phyloP scores from a whole-genome alignment of 2,329 filamentous ascomycete species.

The Paecilomyces sp. region DNA sequence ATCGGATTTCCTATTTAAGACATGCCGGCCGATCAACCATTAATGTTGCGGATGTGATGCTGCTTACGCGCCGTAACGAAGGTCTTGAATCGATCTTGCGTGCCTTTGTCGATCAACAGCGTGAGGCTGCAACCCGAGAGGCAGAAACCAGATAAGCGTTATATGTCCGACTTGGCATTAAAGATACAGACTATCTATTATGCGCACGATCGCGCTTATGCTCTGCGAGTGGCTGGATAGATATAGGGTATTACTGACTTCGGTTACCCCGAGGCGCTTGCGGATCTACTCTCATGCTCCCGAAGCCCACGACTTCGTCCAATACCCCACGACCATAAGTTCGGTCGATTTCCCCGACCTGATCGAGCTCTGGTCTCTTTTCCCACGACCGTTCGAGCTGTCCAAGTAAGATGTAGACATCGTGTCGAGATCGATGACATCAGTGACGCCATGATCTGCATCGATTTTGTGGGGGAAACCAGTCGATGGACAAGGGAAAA shows the following conservation, averaged over 20 bases:
- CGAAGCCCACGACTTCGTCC: not conserved
- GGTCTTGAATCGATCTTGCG: conserved; percentile 68
- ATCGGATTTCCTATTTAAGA: conserved; percentile 40
- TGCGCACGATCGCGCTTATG: not conserved
- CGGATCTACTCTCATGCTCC: not conserved
- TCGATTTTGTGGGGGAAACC: not conserved
- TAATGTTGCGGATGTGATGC: conserved; percentile 77
- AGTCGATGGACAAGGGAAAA: not conserved
- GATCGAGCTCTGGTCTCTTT: not conserved
- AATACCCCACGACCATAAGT: not conserved
- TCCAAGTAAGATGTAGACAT: not conserved
- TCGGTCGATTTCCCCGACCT: not conserved
- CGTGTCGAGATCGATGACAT: not conserved
- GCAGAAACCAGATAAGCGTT: too few species aligned
- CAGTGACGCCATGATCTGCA: not conserved
- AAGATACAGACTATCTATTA: not conserved
- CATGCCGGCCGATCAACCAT: conserved; percentile 78
- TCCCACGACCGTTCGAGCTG: not conserved
- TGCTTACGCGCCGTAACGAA: conserved; percentile 80
- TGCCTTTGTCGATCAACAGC: conserved; percentile 24
- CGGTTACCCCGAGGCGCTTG: not conserved
- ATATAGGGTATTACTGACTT: not conserved
- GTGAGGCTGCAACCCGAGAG: too few species aligned
- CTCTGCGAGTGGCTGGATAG: not conserved
- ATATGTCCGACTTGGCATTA: too few species aligned